Conservation (phyloP, 2,329 filamentous ascomycete species). For the Aspergillus viridinutans region DNA sequence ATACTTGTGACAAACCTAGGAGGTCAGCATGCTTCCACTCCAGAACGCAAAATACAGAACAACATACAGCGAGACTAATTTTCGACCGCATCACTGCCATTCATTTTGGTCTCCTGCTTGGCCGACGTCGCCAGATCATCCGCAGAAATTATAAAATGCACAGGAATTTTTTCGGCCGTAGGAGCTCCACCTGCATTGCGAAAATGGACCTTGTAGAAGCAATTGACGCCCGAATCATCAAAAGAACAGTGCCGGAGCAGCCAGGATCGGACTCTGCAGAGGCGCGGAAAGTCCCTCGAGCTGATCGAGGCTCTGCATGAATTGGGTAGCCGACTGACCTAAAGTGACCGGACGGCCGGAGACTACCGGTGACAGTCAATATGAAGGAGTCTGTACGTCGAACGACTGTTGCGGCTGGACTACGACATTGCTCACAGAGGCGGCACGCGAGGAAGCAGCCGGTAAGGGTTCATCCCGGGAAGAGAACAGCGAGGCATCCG, state of each 20-base stretch:
- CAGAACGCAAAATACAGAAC: background rate
- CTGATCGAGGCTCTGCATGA: slow-evolving; percentile 28
- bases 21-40: too few species aligned
- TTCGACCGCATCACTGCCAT: slow-evolving; percentile 13
- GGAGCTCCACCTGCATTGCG: slow-evolving; percentile 38
- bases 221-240: slow-evolving; percentile 33
- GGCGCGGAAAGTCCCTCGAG: slow-evolving; percentile 24
- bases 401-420: background rate
- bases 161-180: slow-evolving; percentile 29
- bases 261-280: slow-evolving; percentile 36
- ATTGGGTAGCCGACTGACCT: slow-evolving; percentile 19
- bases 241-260: slow-evolving; percentile 35
- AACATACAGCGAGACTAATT: slow-evolving; percentile 21
- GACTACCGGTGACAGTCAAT: slow-evolving; percentile 11
- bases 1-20: slow-evolving; percentile 26
- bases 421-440: slow-evolving; percentile 1
- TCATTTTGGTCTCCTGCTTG: slow-evolving; percentile 16
- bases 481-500: slow-evolving; percentile 5
- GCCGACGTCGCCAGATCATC: slow-evolving; percentile 16
- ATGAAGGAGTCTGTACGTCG: slow-evolving; percentile 10
- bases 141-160: slow-evolving; percentile 27
- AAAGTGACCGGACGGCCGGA: slow-evolving; percentile 15
- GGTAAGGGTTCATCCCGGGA: slow-evolving; percentile 2
- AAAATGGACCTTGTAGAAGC: slow-evolving; percentile 34
- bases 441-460: background rate